These are phyloP conservation scores for Caloboletus firmus DNA, from an alignment of 1,284 basidiomycete species.

Conservation along the genomic window DNA sequence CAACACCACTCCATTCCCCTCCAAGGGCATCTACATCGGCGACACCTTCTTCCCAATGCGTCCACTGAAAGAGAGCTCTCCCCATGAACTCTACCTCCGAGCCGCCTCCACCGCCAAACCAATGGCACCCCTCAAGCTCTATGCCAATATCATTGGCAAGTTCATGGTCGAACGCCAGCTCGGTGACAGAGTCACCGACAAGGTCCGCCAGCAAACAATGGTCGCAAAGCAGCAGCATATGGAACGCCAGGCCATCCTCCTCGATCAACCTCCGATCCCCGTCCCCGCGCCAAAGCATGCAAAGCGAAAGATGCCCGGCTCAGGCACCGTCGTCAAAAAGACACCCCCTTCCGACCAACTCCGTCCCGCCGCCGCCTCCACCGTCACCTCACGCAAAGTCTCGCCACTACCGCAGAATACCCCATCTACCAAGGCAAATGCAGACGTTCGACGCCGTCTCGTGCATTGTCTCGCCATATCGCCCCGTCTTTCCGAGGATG, in stretches of 20 bases:
- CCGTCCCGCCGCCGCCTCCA: conserved; percentile 25
- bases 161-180: conserved; percentile 62
- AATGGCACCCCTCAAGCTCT: conserved; percentile 64
- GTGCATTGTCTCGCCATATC: conserved; percentile 55
- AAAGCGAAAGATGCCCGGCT: conserved; percentile 37
- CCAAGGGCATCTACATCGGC: conserved; percentile 65
- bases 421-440: conserved; percentile 14
- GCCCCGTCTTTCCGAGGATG: conserved; percentile 45
- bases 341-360: conserved; percentile 36
- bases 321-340: conserved; percentile 35
- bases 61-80: conserved; percentile 48
- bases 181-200: conserved; percentile 49
- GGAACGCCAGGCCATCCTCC: conserved; percentile 51
- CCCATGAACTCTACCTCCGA: conserved; percentile 72
- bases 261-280: conserved; percentile 42
- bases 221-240: conserved; percentile 57
- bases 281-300: conserved; percentile 17
- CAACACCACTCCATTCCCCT: not conserved
- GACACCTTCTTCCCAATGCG: conserved; percentile 61
- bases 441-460: conserved; percentile 46
- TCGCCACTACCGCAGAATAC: conserved; percentile 30
- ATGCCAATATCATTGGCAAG: conserved; percentile 68
- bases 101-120: conserved; percentile 54
- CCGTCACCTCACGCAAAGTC: conserved; percentile 27
- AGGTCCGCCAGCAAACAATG: conserved; percentile 55